Conservation (phyloP, 1,139 yeast genomes). For the Candida albicans region DNA sequence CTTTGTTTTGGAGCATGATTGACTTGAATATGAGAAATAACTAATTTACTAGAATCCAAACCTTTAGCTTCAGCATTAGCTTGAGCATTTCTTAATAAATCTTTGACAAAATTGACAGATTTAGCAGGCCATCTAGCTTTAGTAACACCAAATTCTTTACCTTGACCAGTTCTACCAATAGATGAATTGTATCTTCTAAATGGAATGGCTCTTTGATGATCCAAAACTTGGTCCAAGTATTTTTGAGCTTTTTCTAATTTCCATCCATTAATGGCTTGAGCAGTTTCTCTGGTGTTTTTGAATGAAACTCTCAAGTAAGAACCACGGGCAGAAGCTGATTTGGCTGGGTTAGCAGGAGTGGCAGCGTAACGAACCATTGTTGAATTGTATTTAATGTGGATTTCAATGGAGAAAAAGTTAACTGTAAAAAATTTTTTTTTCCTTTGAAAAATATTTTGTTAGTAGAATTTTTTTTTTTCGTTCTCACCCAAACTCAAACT, state of each 20-base stretch:
- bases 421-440: not conserved
- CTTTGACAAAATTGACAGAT: conserved; percentile 94
- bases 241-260: conserved; percentile 92
- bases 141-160: conserved; percentile 99
- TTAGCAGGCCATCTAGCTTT: conserved; percentile 99
- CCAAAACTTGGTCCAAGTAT: conserved; percentile 95
- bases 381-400: conserved; percentile 8
- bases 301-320: conserved; percentile 98
- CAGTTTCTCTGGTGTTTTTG: conserved; percentile 99
- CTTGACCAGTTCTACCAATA: conserved; percentile 99
- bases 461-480: too few species aligned
- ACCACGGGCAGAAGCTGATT: conserved; percentile 99
- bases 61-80: conserved; percentile 99
- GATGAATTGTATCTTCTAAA: conserved; percentile 97
- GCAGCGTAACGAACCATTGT: conserved; percentile 87
- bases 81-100: conserved; percentile 95
- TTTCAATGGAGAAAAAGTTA: conserved; percentile 2
- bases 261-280: conserved; percentile 98
- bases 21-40: conserved; percentile 98
- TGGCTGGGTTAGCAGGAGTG: conserved; percentile 98
- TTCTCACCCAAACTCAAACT: too few species aligned
- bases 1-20: conserved; percentile 99
- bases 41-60: conserved; percentile 90
- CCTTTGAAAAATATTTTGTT: not conserved
- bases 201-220: conserved; percentile 99